A percentile compares a stretch with the other conserved stretches of the same genome.
phyloP scores from a whole-genome alignment of 371 early-diverging fungal genomes.

The Zopfochytrium polystomum region DNA sequence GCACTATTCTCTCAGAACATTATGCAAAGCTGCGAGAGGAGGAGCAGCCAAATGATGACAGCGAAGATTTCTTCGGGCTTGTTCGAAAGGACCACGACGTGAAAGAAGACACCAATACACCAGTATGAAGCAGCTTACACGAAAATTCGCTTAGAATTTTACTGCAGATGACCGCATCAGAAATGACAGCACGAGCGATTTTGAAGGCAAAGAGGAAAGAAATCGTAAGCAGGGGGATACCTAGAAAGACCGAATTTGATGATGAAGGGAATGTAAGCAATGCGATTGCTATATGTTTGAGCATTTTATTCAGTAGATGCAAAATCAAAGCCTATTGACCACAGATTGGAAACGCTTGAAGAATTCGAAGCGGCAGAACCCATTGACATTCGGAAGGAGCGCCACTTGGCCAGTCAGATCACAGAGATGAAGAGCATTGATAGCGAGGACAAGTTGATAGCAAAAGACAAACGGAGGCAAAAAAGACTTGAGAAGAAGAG shows the following conservation, averaged over 20 bases:
- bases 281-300: conserved; percentile 1
- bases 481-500: conserved; percentile 68
- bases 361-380: conserved; percentile 75
- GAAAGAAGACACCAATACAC: conserved; percentile 32
- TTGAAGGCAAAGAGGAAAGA: conserved; percentile 69
- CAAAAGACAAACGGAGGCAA: conserved; percentile 67
- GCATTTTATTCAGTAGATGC: neutral
- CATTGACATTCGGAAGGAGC: conserved; percentile 58
- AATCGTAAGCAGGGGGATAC: conserved; percentile 63
- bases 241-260: conserved; percentile 80
- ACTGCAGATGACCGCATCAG: conserved; percentile 53
- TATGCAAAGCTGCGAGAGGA: conserved; percentile 62
- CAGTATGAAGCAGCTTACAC: neutral
- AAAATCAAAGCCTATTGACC: conserved; percentile 55
- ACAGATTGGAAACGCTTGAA: conserved; percentile 74
- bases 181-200: conserved; percentile 61
- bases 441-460: conserved; percentile 65
- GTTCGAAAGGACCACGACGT: conserved; percentile 59
- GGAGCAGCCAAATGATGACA: conserved; percentile 24
- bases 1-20: conserved; percentile 84
- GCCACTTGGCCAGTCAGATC: conserved; percentile 64
- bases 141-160: conserved; percentile 4
- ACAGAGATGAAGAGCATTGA: conserved; percentile 69
- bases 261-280: conserved; percentile 81
- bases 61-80: conserved; percentile 74